Evolutionary conservation across 768 basidiomycete species (phyloP).

Genomic region (Russula vinacea): DNA sequence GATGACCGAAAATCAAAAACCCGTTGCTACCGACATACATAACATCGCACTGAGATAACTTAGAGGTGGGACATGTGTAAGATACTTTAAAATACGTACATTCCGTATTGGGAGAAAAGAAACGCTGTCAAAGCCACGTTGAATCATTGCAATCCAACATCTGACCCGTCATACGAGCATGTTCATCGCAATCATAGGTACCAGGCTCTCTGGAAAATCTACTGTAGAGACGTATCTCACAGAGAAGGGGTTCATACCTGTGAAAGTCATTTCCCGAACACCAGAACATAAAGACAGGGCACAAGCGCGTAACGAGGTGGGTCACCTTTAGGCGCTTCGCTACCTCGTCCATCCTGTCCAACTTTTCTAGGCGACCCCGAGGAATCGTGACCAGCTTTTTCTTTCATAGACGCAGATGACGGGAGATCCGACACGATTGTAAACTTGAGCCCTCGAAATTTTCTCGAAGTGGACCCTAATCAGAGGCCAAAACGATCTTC

Average conservation of each 20-base stretch:
- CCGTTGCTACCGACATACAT: neutral
- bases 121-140: neutral
- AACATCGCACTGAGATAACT: no score
- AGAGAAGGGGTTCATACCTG: constrained; percentile 27
- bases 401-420: constrained; percentile 17
- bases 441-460: neutral
- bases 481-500: constrained; percentile 3
- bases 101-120: neutral
- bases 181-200: constrained; percentile 69
- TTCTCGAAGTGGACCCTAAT: neutral
- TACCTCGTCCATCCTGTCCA: neutral
- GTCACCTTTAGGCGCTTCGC: neutral
- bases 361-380: neutral
- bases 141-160: neutral
- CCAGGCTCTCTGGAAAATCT: constrained; percentile 50
- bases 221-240: constrained; percentile 29
- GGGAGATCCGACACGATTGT: neutral
- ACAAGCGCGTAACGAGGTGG: neutral
- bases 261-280: constrained; percentile 12
- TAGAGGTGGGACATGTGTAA: no score
- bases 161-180: constrained; percentile 37
- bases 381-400: neutral
- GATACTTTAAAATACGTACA: neutral
- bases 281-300: neutral
- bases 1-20: neutral